These are phyloP conservation scores for Aspergillus neoniger DNA, from an alignment of 2,329 filamentous ascomycete species.

Conservation along the genomic window DNA sequence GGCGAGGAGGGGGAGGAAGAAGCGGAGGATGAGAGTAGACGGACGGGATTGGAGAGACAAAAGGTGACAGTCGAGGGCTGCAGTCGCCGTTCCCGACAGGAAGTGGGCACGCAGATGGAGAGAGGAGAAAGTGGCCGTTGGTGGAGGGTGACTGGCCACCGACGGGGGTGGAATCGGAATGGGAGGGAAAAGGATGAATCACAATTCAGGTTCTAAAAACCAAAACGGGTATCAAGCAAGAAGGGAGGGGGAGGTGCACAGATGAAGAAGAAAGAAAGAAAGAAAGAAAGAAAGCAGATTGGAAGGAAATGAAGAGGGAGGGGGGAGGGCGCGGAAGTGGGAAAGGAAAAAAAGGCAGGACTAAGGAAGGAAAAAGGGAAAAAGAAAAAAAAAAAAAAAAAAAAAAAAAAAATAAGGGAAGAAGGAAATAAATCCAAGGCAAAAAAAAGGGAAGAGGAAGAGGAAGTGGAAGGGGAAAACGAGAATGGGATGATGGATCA, in stretches of 20 bases:
- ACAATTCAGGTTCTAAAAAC: slow-evolving; percentile 19
- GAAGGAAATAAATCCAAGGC: slow-evolving; percentile 10
- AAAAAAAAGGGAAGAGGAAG: slow-evolving; percentile 7
- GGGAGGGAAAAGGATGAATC: slow-evolving; percentile 23
- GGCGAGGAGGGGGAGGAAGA: slow-evolving; percentile 17
- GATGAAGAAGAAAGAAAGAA: neutral
- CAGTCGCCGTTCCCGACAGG: slow-evolving; percentile 36
- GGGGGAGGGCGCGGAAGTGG: slow-evolving; percentile 29
- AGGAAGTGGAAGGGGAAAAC: slow-evolving; percentile 4
- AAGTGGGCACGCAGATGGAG: slow-evolving; percentile 34
- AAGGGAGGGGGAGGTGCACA: too few relatives aligned
- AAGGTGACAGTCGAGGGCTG: slow-evolving; percentile 15
- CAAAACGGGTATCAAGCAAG: slow-evolving; percentile 26
- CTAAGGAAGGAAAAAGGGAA: slow-evolving; percentile 12
- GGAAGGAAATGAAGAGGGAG: slow-evolving; percentile 19
- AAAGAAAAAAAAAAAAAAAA: neutral
- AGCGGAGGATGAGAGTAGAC: slow-evolving; percentile 21
- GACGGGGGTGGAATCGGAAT: slow-evolving; percentile 24
- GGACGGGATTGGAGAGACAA: slow-evolving; percentile 17
- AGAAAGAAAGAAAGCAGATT: neutral
- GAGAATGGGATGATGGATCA: slow-evolving; percentile 7
- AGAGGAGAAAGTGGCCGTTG: slow-evolving; percentile 16
- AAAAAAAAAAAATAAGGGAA: slow-evolving; percentile 3
- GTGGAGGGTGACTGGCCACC: slow-evolving; percentile 19
- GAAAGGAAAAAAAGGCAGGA: slow-evolving; percentile 20